Evolutionary conservation across 352 stramenopile species (phyloP).

Genomic region (Elongisporangium anandrum): DNA sequence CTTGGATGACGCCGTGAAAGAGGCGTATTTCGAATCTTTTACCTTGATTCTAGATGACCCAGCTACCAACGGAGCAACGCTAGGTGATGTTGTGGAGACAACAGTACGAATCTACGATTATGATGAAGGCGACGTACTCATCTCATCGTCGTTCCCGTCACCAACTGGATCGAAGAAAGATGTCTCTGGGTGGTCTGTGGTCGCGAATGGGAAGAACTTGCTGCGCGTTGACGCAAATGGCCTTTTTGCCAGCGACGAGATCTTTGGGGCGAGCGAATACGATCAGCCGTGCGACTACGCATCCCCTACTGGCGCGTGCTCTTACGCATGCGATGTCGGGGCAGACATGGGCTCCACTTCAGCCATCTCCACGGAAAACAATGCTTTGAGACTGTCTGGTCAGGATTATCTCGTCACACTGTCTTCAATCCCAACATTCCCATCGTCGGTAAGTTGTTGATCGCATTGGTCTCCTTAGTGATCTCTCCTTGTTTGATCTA

Average conservation of each 20-base stretch:
- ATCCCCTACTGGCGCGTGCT: slow-evolving; percentile 41
- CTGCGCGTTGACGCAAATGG: slow-evolving; percentile 51
- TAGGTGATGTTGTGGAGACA: slow-evolving; percentile 29
- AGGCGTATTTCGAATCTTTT: slow-evolving; percentile 53
- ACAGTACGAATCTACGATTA: slow-evolving; percentile 64
- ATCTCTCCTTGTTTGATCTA: too few species aligned
- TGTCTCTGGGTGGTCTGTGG: slow-evolving; percentile 38
- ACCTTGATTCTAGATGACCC: slow-evolving; percentile 29
- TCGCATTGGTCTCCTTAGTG: not conserved
- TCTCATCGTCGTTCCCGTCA: slow-evolving; percentile 23
- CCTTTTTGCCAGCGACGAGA: slow-evolving; percentile 50
- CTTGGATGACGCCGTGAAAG: slow-evolving; percentile 34
- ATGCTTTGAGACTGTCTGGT: slow-evolving; percentile 30
- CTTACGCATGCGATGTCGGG: slow-evolving; percentile 46
- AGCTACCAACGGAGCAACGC: slow-evolving; percentile 11
- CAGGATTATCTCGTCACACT: slow-evolving; percentile 39
- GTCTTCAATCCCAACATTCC: slow-evolving; percentile 27
- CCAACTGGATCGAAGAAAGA: slow-evolving; percentile 8
- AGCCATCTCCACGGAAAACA: slow-evolving; percentile 14
- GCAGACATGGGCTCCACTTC: slow-evolving; percentile 17
- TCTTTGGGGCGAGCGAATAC: slow-evolving; percentile 60
- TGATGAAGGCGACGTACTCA: slow-evolving; percentile 24
- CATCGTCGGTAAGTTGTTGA: slow-evolving; percentile 26
- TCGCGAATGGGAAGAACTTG: slow-evolving; percentile 35
- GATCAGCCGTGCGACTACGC: slow-evolving; percentile 60